Evolutionary conservation across 2,329 filamentous ascomycete genomes (phyloP).

Genomic region (Cladorrhinum sp.): DNA sequence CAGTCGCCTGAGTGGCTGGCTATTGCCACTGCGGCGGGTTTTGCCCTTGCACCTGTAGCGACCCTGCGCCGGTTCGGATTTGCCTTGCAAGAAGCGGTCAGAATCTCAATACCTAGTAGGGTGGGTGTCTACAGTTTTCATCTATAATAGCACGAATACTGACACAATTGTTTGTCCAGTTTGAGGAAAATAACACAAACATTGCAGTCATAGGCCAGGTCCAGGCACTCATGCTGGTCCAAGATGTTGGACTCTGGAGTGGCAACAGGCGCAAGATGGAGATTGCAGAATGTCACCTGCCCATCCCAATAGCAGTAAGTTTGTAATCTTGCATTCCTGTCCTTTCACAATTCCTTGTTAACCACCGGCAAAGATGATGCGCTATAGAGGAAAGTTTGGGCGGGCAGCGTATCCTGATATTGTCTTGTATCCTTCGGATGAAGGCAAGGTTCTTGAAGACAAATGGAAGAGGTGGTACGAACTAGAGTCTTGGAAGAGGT

Average conservation of each 20-base stretch:
- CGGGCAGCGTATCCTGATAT: constrained; percentile 52
- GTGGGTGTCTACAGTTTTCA: constrained; percentile 30
- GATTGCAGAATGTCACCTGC: constrained; percentile 48
- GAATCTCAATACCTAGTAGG: neutral
- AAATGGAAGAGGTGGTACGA: constrained; percentile 67
- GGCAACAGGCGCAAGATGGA: constrained; percentile 56
- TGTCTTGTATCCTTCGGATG: constrained; percentile 50
- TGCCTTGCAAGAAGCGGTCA: constrained; percentile 51
- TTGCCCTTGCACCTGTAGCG: constrained; percentile 54
- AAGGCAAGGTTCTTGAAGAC: constrained; percentile 53
- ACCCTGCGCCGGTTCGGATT: constrained; percentile 61
- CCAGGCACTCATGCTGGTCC: constrained; percentile 47
- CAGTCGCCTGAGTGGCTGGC: constrained; percentile 59
- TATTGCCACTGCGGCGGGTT: constrained; percentile 59
- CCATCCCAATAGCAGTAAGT: constrained; percentile 28
- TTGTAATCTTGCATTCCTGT: neutral
- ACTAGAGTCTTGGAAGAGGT: constrained; percentile 65
- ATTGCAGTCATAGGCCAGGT: constrained; percentile 48
- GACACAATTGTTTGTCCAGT: constrained; percentile 34
- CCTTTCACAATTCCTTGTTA: constrained; percentile 19
- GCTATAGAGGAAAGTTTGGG: constrained; percentile 57
- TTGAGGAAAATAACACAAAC: constrained; percentile 48
- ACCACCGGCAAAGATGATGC: constrained; percentile 43
- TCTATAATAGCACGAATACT: neutral
- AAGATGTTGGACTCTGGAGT: constrained; percentile 54